Base-by-base conservation (phyloP, 176 grass and related monocot genomes). In the Raddia guianensis region DNA sequence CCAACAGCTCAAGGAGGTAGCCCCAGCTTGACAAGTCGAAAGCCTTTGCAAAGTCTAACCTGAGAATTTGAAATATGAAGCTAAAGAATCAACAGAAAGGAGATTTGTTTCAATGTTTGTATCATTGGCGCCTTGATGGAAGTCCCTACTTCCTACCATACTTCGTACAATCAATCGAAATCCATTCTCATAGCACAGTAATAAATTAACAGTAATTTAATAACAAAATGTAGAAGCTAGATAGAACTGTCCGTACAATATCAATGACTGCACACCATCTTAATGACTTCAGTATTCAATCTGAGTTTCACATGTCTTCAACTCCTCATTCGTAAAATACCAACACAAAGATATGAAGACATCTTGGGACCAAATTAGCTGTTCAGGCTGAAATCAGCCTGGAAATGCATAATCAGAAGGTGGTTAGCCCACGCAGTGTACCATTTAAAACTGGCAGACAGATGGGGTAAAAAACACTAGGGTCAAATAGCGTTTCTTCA, bases 291-390 rank as follows among this genome's bases (percentile, higher is more conserved):
- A 63, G 47, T 52, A 72, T 82, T 60, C 13, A 83, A 49, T 43
- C 73, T 19, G 42, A 77, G 81, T 13, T 55, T 56, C 56, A 70
- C 20, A 44, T 57, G 32, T 65, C 66, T 72, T 40, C 37, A 40
- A 5, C 37, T 40, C 37, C 4, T 73, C 58, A 82, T 63, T 75
- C 70, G 49, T 55, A 70, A 62, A 62, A 89, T 13, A 80, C 44
- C 54, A 63, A 75, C 10, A 13, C 20, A 48, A 37, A 60, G 63
- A 37, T 70, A 55, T 35, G 49, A 18, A 49, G 3, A 68, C n/a
- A 48, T 75, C 34, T 75, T 10, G 48, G 15, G 49, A 72, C 6
- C 61, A 72, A 61, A 88, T 20, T 66, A 66, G 35, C 45, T 2
- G 33, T 88, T 75, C 48, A 65, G 5, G 49, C 56, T 59, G 33